Evolutionary conservation across 106 monocot species (phyloP), one percentile per base, ranked within the genome.

Genomic region (Platanthera zijinensis): DNA sequence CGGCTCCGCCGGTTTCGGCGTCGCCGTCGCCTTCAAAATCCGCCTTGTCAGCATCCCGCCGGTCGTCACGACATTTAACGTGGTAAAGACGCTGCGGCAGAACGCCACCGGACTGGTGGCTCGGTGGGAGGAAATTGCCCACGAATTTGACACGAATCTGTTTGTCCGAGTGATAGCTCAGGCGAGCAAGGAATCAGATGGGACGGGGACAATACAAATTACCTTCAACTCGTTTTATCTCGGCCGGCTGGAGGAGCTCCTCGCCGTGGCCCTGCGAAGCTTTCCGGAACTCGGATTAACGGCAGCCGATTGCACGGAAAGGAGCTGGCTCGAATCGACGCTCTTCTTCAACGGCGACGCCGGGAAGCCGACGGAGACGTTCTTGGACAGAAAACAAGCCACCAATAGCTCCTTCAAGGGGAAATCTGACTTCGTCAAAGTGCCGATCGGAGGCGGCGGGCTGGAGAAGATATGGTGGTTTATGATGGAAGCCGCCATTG

Each of bases 1-100:
- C 6, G 90, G 90, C 1, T 82, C 74, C 0, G 80, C 83, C n/a
- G 87, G 85, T 39, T 90, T 85, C 56, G 90, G 87, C 21, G 69
- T 88, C 14, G 75, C 88, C 19, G 9, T 86, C 10, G 75, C 86
- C 19, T 91, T 64, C 51, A 80, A 78, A 84, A 57, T 91, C 57
- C 74, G 46, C 14, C 61, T 91, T 13, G 91, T 86, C 0, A 13
- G 30, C 1, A 88, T 91, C 15, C 88, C 91, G 0, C 75, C 82
- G 0, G 75, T 50, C 3, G 87, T 91, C 7, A 84, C 91, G 0
- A 51, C 48, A 9, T 91, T 91, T 54, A 75, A 46, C 46, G 79
- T 76, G 4, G 52, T 2, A 48, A 78, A 7, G 28, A 81, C 61
- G 5, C 25, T 87, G 46, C 71, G 69, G 4, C 83, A 90, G 64